Conservation (phyloP, 768 basidiomycete genomes). For the Kockovaella imperatae region DNA sequence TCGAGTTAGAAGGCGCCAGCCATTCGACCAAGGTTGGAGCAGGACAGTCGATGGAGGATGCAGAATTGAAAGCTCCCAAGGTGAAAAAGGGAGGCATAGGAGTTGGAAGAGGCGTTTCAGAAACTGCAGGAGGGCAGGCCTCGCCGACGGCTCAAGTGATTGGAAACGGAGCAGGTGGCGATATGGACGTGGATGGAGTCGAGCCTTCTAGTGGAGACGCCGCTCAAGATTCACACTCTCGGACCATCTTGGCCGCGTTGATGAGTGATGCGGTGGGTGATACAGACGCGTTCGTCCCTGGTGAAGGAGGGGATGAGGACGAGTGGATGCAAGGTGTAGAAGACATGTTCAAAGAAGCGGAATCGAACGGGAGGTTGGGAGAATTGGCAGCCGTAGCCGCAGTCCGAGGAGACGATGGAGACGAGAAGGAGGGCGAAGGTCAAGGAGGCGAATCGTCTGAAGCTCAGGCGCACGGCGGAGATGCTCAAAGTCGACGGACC, state of each 20-base stretch:
- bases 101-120: not conserved
- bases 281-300: slow-evolving; percentile 9
- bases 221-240: slow-evolving; percentile 20
- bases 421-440: not conserved
- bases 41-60: not conserved
- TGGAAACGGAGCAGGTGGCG: too few species aligned
- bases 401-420: slow-evolving; percentile 8
- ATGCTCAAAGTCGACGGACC: not conserved
- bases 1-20: not conserved
- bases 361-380: slow-evolving; percentile 24
- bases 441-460: not conserved
- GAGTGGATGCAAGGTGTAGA: slow-evolving; percentile 31
- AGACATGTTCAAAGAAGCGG: slow-evolving; percentile 22
- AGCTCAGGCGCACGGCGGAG: not conserved
- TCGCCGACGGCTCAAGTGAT: too few species aligned
- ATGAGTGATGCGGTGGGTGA: slow-evolving; percentile 20
- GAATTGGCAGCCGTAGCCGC: slow-evolving; percentile 34
- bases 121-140: too few species aligned
- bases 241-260: slow-evolving; percentile 33
- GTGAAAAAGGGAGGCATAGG: not conserved
- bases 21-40: not conserved
- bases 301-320: slow-evolving; percentile 13
- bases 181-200: not conserved
- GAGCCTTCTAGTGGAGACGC: not conserved
- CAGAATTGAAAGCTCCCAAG: not conserved